A percentile compares a stretch with the other conserved stretches of the same genome.
These are phyloP conservation scores for Amaranthus hypochondriacus DNA, from an alignment of 148 eudicot species.

Conservation along the genomic window DNA sequence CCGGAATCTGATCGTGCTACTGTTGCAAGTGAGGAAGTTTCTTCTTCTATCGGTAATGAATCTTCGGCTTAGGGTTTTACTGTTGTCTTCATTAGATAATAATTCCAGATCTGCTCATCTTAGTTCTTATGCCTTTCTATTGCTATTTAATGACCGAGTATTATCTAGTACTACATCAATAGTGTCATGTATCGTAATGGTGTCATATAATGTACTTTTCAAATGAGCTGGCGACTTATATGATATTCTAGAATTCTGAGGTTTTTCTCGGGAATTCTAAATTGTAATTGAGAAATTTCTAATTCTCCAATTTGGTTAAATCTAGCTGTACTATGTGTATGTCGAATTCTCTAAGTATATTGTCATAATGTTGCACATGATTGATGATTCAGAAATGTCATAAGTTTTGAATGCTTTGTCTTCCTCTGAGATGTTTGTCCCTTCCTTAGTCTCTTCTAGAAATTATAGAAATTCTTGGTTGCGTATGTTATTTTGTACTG, in stretches of 20 bases:
- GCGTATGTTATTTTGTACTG: neutral
- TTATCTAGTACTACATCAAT: neutral
- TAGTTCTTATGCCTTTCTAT: too few species aligned
- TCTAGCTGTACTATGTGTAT: neutral
- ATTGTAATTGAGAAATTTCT: too few species aligned
- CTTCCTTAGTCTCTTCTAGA: neutral
- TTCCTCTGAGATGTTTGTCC: too few species aligned
- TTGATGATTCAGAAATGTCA: neutral
- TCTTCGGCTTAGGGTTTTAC: slow-evolving; percentile 23
- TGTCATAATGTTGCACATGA: neutral
- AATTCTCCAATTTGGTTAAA: too few species aligned
- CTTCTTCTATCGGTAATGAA: slow-evolving; percentile 30
- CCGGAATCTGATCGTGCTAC: slow-evolving; percentile 11
- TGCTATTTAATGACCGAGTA: neutral
- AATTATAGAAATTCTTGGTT: neutral
- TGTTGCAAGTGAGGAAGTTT: slow-evolving; percentile 26
- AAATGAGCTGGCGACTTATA: neutral
- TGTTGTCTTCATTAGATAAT: neutral
- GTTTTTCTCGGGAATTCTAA: neutral
- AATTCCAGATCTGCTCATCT: neutral
- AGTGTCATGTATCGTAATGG: too few species aligned
- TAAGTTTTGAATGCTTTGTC: neutral
- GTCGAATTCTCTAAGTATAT: neutral
- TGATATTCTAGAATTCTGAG: neutral
- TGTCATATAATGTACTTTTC: neutral